Conservation (phyloP, 2,329 filamentous ascomycete species). For the Sphaerulina musiva region DNA sequence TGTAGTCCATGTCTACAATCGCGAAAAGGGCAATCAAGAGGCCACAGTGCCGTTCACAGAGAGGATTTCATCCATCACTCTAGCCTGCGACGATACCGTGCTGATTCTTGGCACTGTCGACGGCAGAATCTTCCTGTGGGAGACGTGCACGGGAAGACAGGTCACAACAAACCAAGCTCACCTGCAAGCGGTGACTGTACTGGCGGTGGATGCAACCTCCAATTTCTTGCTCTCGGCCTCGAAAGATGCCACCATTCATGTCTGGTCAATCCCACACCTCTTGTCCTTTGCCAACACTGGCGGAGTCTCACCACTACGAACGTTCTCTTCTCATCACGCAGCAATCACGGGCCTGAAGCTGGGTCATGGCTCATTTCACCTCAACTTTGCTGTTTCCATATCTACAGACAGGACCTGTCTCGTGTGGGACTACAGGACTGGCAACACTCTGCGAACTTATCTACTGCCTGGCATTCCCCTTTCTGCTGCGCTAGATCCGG, state of each 20-base stretch:
- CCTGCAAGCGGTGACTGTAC: conserved; percentile 70
- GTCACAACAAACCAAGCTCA: conserved; percentile 71
- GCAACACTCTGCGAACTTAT: conserved; percentile 70
- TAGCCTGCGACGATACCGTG: conserved; percentile 61
- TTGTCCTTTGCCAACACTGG: conserved; percentile 56
- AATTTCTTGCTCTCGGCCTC: conserved; percentile 72
- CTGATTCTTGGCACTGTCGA: conserved; percentile 76
- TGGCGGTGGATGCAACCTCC: conserved; percentile 63
- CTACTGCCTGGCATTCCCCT: conserved; percentile 68
- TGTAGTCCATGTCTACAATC: conserved; percentile 85
- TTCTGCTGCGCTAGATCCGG: conserved; percentile 71
- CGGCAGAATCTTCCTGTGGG: conserved; percentile 84
- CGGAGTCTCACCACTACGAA: conserved; percentile 64
- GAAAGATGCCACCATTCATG: conserved; percentile 80
- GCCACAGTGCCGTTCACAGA: conserved; percentile 82
- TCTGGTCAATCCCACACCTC: conserved; percentile 77
- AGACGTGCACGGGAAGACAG: conserved; percentile 71
- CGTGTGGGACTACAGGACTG: conserved; percentile 85
- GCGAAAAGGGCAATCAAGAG: conserved; percentile 78
- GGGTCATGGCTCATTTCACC: conserved; percentile 63
- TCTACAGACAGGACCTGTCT: conserved; percentile 83
- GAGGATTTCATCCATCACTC: conserved; percentile 68
- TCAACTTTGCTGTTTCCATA: conserved; percentile 76
- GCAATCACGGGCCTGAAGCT: conserved; percentile 59
- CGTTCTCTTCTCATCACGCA: conserved; percentile 69